Percentiles rank a stretch among this genome's conserved stretches.
These are phyloP conservation scores for Fusarium xylarioides DNA, from an alignment of 2,329 filamentous ascomycete genomes.

Conservation along the genomic window DNA sequence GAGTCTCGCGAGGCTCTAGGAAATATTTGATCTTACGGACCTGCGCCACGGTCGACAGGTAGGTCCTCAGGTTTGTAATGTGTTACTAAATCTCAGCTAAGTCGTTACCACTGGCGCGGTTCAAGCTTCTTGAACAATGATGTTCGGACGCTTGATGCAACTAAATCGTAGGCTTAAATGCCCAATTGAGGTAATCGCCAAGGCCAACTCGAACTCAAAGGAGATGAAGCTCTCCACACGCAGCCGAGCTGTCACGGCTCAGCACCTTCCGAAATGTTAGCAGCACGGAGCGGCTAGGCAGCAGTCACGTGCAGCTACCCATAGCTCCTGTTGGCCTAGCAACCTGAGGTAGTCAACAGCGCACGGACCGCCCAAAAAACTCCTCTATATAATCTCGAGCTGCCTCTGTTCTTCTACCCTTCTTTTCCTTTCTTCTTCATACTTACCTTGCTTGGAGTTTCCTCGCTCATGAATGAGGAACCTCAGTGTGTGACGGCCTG, in stretches of 20 bases:
- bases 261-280: neutral
- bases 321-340: neutral
- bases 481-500: constrained; percentile 58
- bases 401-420: constrained; percentile 31
- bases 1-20: neutral
- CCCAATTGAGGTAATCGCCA: constrained; percentile 1
- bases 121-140: neutral
- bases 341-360: neutral
- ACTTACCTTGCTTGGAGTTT: constrained; percentile 62
- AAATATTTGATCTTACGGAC: neutral
- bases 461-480: constrained; percentile 56
- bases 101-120: neutral
- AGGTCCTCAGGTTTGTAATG: neutral
- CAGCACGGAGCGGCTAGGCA: neutral
- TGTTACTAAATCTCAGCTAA: constrained; percentile 3
- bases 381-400: constrained; percentile 44
- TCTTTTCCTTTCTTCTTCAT: constrained; percentile 57
- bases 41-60: constrained; percentile 4
- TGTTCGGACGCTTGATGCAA: neutral
- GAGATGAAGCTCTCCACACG: constrained; percentile 11
- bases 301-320: neutral
- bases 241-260: neutral
- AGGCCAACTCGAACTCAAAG: constrained; percentile 4
- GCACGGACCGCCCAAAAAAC: neutral
- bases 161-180: neutral